Evolutionary conservation across 2,329 filamentous ascomycete genomes (phyloP).

Genomic region (Lecanicillium sp.): DNA sequence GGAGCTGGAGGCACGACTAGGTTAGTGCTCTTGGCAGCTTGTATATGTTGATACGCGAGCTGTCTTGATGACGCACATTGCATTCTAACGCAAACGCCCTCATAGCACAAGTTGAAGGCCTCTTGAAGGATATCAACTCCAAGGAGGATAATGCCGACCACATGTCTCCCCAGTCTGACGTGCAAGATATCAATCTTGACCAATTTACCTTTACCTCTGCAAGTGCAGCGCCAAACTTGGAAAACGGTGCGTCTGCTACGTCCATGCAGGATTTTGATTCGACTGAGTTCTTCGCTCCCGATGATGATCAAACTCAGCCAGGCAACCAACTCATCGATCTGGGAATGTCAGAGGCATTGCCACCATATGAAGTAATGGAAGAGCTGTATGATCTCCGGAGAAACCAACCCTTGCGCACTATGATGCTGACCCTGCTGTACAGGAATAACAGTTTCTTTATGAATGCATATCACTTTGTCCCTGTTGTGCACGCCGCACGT

Average conservation of each 20-base stretch:
- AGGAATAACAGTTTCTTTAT: constrained; percentile 71
- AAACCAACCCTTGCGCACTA: not conserved
- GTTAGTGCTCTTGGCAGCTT: constrained; percentile 37
- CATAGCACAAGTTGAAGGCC: constrained; percentile 71
- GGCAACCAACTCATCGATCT: constrained; percentile 56
- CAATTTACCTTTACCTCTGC: not conserved
- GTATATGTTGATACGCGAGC: no score
- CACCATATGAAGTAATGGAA: constrained; percentile 70
- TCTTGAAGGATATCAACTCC: constrained; percentile 58
- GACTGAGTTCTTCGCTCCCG: not conserved
- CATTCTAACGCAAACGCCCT: not conserved
- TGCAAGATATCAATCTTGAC: constrained; percentile 1
- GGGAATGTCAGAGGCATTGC: constrained; percentile 74
- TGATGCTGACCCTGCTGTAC: not conserved
- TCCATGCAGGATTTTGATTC: constrained; percentile 1
- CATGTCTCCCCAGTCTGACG: constrained; percentile 12
- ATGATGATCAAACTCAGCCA: constrained; percentile 9
- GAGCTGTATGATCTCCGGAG: constrained; percentile 55
- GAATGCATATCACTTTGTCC: constrained; percentile 61
- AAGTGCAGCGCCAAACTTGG: not conserved
- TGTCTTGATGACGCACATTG: no score
- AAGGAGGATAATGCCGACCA: constrained; percentile 14
- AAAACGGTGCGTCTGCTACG: not conserved
- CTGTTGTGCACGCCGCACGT: constrained; percentile 69
- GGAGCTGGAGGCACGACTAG: constrained; percentile 78